Evolutionary conservation across 371 early-diverging fungal genomes (phyloP), one percentile per base, ranked within the genome.

Genomic region (Parasitella parasitica): DNA sequence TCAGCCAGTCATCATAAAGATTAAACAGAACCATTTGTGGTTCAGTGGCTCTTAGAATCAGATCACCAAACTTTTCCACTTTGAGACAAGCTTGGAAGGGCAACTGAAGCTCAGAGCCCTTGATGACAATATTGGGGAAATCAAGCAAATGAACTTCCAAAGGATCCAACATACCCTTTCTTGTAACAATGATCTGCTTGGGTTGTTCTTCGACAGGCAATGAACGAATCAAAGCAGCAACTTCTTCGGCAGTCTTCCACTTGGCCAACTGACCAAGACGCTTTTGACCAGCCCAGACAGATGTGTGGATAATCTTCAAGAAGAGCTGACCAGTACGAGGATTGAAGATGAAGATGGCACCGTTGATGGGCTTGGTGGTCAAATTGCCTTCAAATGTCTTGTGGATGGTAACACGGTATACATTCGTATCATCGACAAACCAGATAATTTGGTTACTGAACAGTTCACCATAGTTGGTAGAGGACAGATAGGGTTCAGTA

Each of bases 171-270:
- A 99, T 98, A 64, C 98, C 98, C 86, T 96, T 97, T 72, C 99
- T 88, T 18, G 98, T 96, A 18, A 98, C 98, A 82, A 98, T 97
- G 57, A 98, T 92, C 77, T 97, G 98, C 80, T 96, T 96, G 37
- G 99, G 98, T 81, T 98, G 98, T 85, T 98, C 98, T 89, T 97
- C 98, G 6, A 97, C 91, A 48, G 98, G 97, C 50, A 98, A 76
- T 16, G 98, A 98, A 54, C 98, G 94, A 86, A 98, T 96, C 77
- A 99, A 85, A 20, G 98, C 99, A 38, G 97, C 98, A 0, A 97
- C 97, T 93, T 97, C 98, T 90, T 97, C 97, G 9, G 98, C 97
- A 4, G 97, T 98, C 88, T 97, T 98, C 99, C 98, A 97, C 67
- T 98, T 97, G 53, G 98, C 97, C 73, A 98, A 82, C 81, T 97